Evolutionary conservation across 352 stramenopile genomes (phyloP), one percentile per base, ranked within the genome.

Genomic region (Blastocystis sp.): DNA sequence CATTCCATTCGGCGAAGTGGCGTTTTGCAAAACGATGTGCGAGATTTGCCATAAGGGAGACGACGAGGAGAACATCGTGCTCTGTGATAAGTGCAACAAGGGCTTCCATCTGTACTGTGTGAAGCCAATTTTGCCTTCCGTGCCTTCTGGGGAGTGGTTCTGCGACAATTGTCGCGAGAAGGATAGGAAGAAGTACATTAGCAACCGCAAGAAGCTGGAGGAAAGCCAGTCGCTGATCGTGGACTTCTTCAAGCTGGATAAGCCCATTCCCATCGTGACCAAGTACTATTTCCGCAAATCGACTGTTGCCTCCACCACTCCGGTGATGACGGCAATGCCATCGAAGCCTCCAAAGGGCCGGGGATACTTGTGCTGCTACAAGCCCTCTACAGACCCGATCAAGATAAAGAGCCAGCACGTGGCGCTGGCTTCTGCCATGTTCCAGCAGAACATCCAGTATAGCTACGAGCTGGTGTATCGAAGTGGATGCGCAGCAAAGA

Each of bases 31-130:
- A 21, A 4, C 71, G 59, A 48, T 77, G 14, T 87, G 77, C 71
- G 77, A 87, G 45, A n/a, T 87, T 1, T 87, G 77, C 48, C 43
- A 60, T n/a, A 77, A 77, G 48, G 77, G 62, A 43, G 65, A 87
- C 45, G 34, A 87, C 24, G 77, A 87, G 52, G 77, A 87, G 9
- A 28, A n/a, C 45, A 87, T 87, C 24, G 68, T 87, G 21, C 62
- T 87, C 43, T 87, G 77, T 52, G 77, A 87, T 59, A 87, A 87
- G 21, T 87, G 77, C 57, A 87, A 87, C 52, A 77, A 77, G 28
- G 77, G 77, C 40, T 87, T 87, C 48, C 77, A 87, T 14, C 24
- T 87, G 11, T 87, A 87, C 71, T 87, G 77, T 60, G 19, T 87
- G 38, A 87, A 79, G n/a, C 77, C 77, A 21, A 87, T 87, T 57